Percentiles rank a stretch among this genome's conserved stretches.
phyloP scores from a whole-genome alignment of 1,284 basidiomycete genomes.

The Irpex sp. region DNA sequence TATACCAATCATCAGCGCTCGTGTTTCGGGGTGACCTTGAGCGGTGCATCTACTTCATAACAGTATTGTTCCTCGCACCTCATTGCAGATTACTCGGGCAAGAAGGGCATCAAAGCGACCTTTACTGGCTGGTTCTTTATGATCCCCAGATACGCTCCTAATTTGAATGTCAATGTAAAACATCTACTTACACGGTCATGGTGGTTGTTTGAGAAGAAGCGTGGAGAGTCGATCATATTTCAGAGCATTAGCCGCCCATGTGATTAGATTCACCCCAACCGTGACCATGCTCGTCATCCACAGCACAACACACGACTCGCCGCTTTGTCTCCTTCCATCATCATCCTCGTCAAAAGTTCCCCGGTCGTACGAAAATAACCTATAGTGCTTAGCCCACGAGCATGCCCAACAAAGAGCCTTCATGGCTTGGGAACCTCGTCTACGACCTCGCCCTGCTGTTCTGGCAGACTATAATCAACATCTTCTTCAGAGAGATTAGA shows the following conservation, averaged over 20 bases:
- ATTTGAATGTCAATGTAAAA: too few relatives aligned
- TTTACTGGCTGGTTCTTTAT: too few relatives aligned
- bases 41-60: too few relatives aligned
- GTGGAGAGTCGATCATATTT: too few relatives aligned
- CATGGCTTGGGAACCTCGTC: conserved; percentile 31
- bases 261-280: neutral
- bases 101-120: too few relatives aligned
- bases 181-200: too few relatives aligned
- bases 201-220: too few relatives aligned
- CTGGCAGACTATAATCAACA: conserved; percentile 89
- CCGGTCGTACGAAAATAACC: neutral
- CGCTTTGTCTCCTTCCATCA: neutral
- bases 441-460: conserved; percentile 82
- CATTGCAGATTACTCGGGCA: too few relatives aligned
- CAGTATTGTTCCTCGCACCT: too few relatives aligned
- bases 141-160: too few relatives aligned
- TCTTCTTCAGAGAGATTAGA: conserved; percentile 98
- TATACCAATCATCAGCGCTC: too few relatives aligned
- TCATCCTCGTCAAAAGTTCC: neutral
- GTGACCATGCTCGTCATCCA: neutral
- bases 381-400: neutral
- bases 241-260: neutral
- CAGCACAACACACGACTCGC: neutral
- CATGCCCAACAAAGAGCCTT: conserved; percentile 1
- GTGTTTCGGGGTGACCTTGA: too few relatives aligned